Conservation (phyloP, 305 asterid genomes). For the Striga hermonthica region DNA sequence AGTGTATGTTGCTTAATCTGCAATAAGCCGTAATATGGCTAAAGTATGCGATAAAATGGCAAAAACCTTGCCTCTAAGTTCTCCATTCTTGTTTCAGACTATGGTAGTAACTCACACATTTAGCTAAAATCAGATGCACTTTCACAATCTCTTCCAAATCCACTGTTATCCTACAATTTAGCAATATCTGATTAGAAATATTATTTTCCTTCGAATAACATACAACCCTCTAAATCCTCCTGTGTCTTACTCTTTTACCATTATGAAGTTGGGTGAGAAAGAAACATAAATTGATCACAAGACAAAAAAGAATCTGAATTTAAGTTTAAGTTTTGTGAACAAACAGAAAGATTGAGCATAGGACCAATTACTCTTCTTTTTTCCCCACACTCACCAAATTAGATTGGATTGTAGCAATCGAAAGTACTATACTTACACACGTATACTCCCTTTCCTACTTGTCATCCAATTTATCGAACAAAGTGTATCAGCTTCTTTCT, state of each 20-base stretch:
- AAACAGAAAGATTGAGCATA: neutral
- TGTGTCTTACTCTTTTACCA: neutral
- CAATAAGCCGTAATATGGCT: too few relatives aligned
- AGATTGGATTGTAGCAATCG: neutral
- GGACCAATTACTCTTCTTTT: neutral
- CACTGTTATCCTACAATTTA: neutral
- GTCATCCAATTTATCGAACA: neutral
- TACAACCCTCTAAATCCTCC: neutral
- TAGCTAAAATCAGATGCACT: neutral
- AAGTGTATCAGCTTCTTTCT: neutral
- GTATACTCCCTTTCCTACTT: neutral
- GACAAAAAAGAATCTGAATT: neutral
- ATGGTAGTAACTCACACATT: neutral
- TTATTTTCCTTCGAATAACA: neutral
- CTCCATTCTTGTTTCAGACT: slow-evolving; percentile 10
- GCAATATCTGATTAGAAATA: neutral
- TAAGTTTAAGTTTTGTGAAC: neutral
- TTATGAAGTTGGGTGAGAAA: neutral
- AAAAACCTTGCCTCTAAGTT: neutral
- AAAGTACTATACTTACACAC: neutral
- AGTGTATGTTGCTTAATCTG: too few relatives aligned
- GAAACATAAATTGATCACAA: neutral
- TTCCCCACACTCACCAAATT: neutral
- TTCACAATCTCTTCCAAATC: neutral
- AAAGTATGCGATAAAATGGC: too few relatives aligned